Evolutionary conservation across 164 flowering plant species (phyloP).

Genomic region (Berberis vulgaris): DNA sequence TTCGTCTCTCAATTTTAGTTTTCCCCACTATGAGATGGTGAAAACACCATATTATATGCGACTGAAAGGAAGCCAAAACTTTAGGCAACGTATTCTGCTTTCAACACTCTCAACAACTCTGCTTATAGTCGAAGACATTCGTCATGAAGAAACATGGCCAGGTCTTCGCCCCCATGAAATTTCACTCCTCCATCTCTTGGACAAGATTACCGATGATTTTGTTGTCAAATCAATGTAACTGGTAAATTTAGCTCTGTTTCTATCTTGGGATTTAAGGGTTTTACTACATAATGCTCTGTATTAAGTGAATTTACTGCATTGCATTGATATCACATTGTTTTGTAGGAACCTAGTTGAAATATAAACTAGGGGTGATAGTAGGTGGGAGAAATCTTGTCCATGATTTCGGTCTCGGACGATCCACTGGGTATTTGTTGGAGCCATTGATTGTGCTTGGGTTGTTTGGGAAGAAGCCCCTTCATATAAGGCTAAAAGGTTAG

Average conservation of each 20-base stretch:
- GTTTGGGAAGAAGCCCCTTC: conserved; percentile 72
- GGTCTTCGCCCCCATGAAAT: conserved; percentile 82
- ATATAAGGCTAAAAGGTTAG: conserved; percentile 68
- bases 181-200: conserved; percentile 65
- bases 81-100: conserved; percentile 59
- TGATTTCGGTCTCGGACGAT: conserved; percentile 68
- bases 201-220: conserved; percentile 66
- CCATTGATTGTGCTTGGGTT: conserved; percentile 67
- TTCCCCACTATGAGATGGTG: no score
- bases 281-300: background rate
- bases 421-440: conserved; percentile 88
- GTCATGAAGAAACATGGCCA: conserved; percentile 52
- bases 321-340: no score
- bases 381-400: conserved; percentile 75
- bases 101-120: conserved; percentile 69
- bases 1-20: no score
- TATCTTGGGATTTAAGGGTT: background rate
- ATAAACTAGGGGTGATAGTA: conserved; percentile 75
- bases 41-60: no score
- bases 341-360: conserved; percentile 79
- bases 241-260: conserved; percentile 25
- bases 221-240: conserved; percentile 70
- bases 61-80: conserved; percentile 56
- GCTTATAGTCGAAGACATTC: conserved; percentile 59
- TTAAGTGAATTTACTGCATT: background rate